A percentile compares a stretch with the other conserved stretches of the same genome.
phyloP scores from a whole-genome alignment of 352 stramenopile genomes.

The Pythium myriotylum region DNA sequence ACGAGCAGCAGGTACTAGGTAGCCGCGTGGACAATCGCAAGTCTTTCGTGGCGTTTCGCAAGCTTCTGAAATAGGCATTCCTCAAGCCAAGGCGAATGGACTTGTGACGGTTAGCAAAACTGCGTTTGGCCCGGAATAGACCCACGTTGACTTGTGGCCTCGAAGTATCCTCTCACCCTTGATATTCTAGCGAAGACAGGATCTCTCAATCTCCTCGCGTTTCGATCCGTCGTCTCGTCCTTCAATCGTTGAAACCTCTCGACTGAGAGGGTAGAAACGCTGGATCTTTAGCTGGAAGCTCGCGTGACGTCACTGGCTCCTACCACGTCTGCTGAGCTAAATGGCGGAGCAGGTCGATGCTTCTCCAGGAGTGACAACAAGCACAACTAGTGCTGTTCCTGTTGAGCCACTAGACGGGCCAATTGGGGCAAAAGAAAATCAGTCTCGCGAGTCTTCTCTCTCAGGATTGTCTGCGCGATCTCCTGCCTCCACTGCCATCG shows the following conservation, averaged over 20 bases:
- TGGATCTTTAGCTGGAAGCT: too few relatives aligned
- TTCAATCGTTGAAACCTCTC: neutral
- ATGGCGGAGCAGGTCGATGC: constrained; percentile 6
- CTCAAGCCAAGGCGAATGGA: neutral
- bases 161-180: neutral
- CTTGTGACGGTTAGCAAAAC: neutral
- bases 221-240: too few relatives aligned
- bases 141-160: neutral
- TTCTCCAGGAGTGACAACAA: neutral
- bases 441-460: constrained; percentile 15
- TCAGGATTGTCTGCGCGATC: neutral
- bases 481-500: neutral
- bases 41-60: constrained; percentile 72
- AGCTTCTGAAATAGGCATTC: constrained; percentile 41
- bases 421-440: constrained; percentile 9
- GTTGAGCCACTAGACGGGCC: constrained; percentile 9
- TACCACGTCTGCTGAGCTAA: constrained; percentile 1
- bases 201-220: too few relatives aligned
- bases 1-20: constrained; percentile 38
- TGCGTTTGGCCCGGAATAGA: constrained; percentile 9
- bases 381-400: neutral
- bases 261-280: too few relatives aligned
- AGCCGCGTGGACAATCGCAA: constrained; percentile 49
- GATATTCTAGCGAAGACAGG: too few relatives aligned
- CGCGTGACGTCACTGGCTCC: too few relatives aligned